phyloP scores from a whole-genome alignment of 352 stramenopile species.

The Pythium folliculosum region DNA sequence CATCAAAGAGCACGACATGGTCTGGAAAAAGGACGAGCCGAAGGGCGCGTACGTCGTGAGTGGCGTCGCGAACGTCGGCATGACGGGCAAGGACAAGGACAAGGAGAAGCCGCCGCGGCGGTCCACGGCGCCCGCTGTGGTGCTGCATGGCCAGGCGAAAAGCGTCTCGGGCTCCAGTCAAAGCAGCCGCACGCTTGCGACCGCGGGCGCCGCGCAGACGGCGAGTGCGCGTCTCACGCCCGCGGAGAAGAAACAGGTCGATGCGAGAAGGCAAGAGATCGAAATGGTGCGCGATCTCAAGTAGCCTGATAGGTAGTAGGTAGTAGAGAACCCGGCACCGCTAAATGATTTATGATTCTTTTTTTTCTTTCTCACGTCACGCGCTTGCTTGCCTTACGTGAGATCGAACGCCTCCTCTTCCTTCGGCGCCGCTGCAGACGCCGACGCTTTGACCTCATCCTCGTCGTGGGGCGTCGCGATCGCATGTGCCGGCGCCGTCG shows the following conservation, averaged over 20 bases:
- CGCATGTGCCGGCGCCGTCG: constrained; percentile 21
- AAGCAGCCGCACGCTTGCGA: constrained; percentile 14
- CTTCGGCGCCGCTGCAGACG: constrained; percentile 22
- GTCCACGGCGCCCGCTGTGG: constrained; percentile 27
- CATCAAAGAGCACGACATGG: constrained; percentile 50
- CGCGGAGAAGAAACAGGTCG: constrained; percentile 46
- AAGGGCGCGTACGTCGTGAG: constrained; percentile 45
- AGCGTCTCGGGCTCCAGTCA: neutral
- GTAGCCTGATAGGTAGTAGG: constrained; percentile 7
- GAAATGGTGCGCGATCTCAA: constrained; percentile 58
- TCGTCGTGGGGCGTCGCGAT: constrained; percentile 16
- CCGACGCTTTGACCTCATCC: constrained; percentile 5
- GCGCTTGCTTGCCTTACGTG: constrained; percentile 36
- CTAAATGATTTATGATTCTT: neutral
- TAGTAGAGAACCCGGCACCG: neutral
- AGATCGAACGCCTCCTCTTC: constrained; percentile 78
- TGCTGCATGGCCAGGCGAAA: constrained; percentile 9
- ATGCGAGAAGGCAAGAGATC: constrained; percentile 53
- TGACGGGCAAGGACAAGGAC: constrained; percentile 33
- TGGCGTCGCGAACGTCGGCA: constrained; percentile 60
- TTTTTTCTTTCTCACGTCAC: neutral
- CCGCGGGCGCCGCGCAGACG: constrained; percentile 10
- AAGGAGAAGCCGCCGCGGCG: constrained; percentile 38
- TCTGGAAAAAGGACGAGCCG: constrained; percentile 30
- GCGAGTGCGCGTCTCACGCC: constrained; percentile 29